Base-by-base conservation (phyloP, 441 rosid species). In the Gossypium trilobum region DNA sequence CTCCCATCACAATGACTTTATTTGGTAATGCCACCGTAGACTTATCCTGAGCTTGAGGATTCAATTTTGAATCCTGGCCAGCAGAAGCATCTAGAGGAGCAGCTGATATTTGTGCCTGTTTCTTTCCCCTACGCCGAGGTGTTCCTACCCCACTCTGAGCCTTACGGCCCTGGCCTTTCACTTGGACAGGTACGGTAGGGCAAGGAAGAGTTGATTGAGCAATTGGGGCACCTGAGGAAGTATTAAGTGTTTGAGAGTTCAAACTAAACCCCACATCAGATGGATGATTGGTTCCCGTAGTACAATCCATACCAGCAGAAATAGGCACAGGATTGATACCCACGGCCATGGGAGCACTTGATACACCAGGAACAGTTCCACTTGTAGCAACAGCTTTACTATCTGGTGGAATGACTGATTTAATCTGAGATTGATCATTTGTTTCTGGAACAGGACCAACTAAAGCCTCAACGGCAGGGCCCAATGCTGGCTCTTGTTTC, bases 61-160 rank as follows among this genome's bases (percentile, higher is more conserved):
- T 78, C 39, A 82, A 68, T 72, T 79, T 79, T 44, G 80, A 75
- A 82, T 75, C 77, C 84, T 82, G 84, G 77, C 83, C 80, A 57
- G 80, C 77, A 70, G 88, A 80, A 80, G 78, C 87, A 81, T 89
- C 89, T 65, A 89, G 66, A 79, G 80, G 46, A 75, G 74, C 62
- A 73, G 85, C 77, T 33, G 80, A 74, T 27, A 80, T 70, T 31
- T 73, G 74, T 10, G 65, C 80, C 75, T 78, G 85, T 78, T 88
- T 89, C 86, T 82, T 88, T 78, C 98, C 97, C 79, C 91, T 82
- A 57, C 94, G 91, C 39, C 88, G 81, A 3, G 90, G 79, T 75
- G 86, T 70, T 75, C 85, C 95, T 51, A 78, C 82, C 16, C 80
- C 90, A 71, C 75, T 84, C 80, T 78, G 87, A 75, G 76, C 78